Evolutionary conservation across 495 filamentous ascomycete genomes (phyloP), one percentile per base, ranked within the genome.

Genomic region (Lophium mytilinum): DNA sequence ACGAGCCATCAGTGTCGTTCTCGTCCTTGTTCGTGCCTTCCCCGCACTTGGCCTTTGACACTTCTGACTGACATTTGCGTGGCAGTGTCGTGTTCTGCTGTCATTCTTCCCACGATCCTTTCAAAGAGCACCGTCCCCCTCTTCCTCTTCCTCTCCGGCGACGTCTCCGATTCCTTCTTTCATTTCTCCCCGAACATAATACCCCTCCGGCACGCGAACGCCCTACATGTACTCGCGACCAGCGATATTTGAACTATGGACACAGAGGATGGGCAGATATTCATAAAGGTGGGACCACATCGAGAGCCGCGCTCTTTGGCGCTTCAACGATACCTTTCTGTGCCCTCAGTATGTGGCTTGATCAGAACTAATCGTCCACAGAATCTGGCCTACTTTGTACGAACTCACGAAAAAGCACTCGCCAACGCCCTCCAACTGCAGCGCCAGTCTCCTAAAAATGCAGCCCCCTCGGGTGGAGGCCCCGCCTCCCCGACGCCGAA

Each of bases 401-500:
- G 92, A 54, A 95, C 90, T 36, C 89, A 98, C 73, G 93, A 98
- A 71, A 95, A 94, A 74, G 93, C 90, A 24, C 82, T 98, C 57
- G 93, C 93, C 61, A 97, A 97, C 73, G 92, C 93, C 58, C 77
- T 96, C 36, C 93, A 96, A 69, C 77, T 91, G 52, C 83, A 81
- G 64, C 80, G 84, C 54, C 87, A 89, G 62, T 78, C 73, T 14
- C 71, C 72, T 56, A 84, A 80, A 69, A 78, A 90, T 84, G 84
- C 76, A 72, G 76, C 47, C 15, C 19, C 46, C 30, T 70, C 76
- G 42, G 70, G 56, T 69, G 45, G 63, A 66, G 47, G 65, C 67
- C 68, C 70, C 64, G 37, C 63, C 14, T 37, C 46, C 12, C 53
- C 71, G 50, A 77, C 77, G 41, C 71, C 67, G 15, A 77, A 73